Percentiles rank a stretch among this genome's conserved stretches.
phyloP scores from a whole-genome alignment of 2,329 filamentous ascomycete genomes.

The Xylaria sp. region DNA sequence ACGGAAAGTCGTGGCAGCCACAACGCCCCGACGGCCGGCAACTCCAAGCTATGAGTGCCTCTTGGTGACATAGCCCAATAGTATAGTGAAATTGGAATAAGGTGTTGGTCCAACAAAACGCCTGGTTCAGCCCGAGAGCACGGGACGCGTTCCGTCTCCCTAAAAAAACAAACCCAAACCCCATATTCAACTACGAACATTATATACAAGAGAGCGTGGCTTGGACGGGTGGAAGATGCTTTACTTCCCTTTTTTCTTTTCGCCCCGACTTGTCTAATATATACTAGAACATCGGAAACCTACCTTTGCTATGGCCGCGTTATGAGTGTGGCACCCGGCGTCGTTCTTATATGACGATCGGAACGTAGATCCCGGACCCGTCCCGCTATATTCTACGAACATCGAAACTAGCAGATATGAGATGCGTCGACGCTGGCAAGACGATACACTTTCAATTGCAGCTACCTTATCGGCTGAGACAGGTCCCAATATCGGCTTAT shows the following conservation, averaged over 20 bases:
- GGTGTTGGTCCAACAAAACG: background rate
- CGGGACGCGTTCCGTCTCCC: background rate
- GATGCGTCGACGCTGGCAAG: background rate
- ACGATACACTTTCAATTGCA: constrained; percentile 1
- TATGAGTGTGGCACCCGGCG: background rate
- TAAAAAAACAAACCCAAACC: background rate
- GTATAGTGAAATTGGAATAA: constrained; percentile 3
- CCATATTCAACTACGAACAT: background rate
- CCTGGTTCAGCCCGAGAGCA: background rate
- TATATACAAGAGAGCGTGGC: background rate
- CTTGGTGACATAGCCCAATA: background rate
- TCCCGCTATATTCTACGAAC: background rate
- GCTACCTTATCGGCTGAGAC: constrained; percentile 17
- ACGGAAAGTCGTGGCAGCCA: constrained; percentile 24
- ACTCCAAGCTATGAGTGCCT: constrained; percentile 19
- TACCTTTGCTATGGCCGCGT: background rate
- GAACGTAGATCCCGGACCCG: too few species aligned
- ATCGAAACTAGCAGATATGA: background rate
- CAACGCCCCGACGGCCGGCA: constrained; percentile 3
- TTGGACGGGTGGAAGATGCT: background rate
- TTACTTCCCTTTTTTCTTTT: too few species aligned
- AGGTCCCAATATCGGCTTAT: constrained; percentile 12
- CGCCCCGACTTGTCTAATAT: too few species aligned
- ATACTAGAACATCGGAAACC: background rate
- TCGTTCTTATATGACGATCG: background rate